Evolutionary conservation across 2,329 filamentous ascomycete genomes (phyloP), one percentile per base, ranked within the genome.

Genomic region (Aspergillus chevalieri): DNA sequence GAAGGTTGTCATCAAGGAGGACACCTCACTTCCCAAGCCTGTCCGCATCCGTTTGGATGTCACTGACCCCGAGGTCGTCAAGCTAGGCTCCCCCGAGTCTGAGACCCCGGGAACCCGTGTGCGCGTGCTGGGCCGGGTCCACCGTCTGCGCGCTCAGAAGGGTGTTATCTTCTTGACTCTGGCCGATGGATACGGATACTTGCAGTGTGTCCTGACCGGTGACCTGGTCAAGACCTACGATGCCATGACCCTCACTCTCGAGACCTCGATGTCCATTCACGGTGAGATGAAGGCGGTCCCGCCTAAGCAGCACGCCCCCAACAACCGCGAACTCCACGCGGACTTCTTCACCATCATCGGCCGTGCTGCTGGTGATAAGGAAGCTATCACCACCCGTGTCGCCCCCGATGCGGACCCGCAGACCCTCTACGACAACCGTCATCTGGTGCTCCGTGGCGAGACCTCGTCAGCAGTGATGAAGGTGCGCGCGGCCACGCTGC

Each of bases 171-270:
- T 95, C 72, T 78, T 95, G 65, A 92, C 86, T n/a, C 75, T 95
- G 55, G 79, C 84, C 55, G 89, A 94, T 65, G 91, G 91, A 51
- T 88, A 91, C 63, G 88, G 87, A 47, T 84, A 85, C 64, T 78
- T 97, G 68, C 90, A 95, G 76, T 91, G 89, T 65, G 80, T 95
- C 54, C 75, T 96, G 58, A 80, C 83, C 3, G 90, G 90, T 50
- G 79, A 89, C 55, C 79, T 97, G 60, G 86, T 89, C 58, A 90
- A 89, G 77, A 92, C 88, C n/a, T 94, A 94, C 75, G 89, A 95
- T 65, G 87, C 89, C 54, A 76, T 95, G 60, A 90, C 86, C 21
- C 81, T 96, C 59, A 88, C 89, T 28, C 84, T 86, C 54, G 90
- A 92, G 73, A 93, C 89, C n/a, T 89, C 89, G 46, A 83, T 96